These are phyloP conservation scores for Volutella citrinella DNA, from an alignment of 2,329 filamentous ascomycete genomes.

Conservation along the genomic window DNA sequence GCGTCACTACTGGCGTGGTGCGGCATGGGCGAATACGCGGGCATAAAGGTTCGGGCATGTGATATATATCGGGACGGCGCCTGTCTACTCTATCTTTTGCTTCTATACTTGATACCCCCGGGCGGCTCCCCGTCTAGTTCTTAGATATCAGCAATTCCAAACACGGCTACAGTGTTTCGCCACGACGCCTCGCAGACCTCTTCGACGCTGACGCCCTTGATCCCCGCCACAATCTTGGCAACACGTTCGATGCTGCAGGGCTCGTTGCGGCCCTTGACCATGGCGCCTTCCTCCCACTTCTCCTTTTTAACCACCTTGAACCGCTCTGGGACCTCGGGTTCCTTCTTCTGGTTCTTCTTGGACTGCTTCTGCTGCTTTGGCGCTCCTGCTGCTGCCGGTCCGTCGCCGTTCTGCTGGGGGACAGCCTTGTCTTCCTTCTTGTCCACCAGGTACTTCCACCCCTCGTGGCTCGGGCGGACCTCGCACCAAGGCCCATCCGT, in stretches of 20 bases:
- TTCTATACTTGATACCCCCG: conserved; percentile 30
- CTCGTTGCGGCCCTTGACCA: conserved; percentile 96
- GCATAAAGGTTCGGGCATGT: conserved; percentile 54
- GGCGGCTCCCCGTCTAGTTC: conserved; percentile 11
- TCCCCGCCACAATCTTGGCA: conserved; percentile 80
- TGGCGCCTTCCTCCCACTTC: conserved; percentile 80
- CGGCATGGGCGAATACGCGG: conserved; percentile 62
- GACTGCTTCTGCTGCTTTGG: conserved; percentile 33
- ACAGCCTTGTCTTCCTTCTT: conserved; percentile 28
- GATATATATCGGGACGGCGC: conserved; percentile 19
- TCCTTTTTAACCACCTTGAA: conserved; percentile 94
- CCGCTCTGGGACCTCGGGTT: conserved; percentile 65
- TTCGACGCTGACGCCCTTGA: conserved; percentile 77
- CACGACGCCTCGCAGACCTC: conserved; percentile 85
- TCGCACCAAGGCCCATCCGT: conserved; percentile 99
- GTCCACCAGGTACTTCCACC: conserved; percentile 64
- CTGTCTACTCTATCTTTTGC: conserved; percentile 21
- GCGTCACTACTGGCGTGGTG: conserved; percentile 70
- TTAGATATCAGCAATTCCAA: conserved; percentile 56
- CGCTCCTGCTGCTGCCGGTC: conserved; percentile 11
- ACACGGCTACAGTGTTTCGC: conserved; percentile 78
- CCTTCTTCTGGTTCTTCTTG: conserved; percentile 54
- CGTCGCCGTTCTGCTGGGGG: conserved; percentile 21
- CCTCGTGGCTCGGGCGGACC: conserved; percentile 84
- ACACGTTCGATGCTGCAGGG: conserved; percentile 83